Evolutionary conservation across 2,329 filamentous ascomycete genomes (phyloP).

Genomic region (Aspergillus sp.): DNA sequence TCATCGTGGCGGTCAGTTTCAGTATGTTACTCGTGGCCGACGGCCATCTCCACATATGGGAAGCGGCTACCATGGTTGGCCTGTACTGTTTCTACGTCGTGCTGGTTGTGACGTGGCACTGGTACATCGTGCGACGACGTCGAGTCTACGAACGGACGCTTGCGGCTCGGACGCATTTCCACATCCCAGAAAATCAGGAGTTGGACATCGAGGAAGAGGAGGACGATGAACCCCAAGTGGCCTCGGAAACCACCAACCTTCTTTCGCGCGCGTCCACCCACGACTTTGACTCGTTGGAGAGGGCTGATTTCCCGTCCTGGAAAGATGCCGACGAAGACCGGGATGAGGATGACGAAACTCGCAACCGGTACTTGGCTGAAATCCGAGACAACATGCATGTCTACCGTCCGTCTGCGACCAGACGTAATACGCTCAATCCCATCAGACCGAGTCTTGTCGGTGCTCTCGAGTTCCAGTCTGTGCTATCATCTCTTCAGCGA

Average conservation of each 20-base stretch:
- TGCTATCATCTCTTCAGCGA: constrained; percentile 81
- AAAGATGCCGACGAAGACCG: constrained; percentile 52
- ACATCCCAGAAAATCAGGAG: constrained; percentile 60
- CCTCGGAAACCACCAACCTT: constrained; percentile 45
- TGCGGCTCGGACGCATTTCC: constrained; percentile 71
- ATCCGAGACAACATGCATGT: constrained; percentile 92
- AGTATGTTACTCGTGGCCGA: constrained; percentile 86
- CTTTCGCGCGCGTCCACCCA: constrained; percentile 53
- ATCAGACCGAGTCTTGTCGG: constrained; percentile 93
- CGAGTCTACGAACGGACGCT: constrained; percentile 64
- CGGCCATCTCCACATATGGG: constrained; percentile 80
- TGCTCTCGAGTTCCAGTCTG: constrained; percentile 87
- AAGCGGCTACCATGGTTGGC: constrained; percentile 83
- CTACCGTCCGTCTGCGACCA: constrained; percentile 65
- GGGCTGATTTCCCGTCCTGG: constrained; percentile 47
- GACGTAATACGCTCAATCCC: constrained; percentile 73
- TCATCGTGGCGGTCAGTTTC: constrained; percentile 81
- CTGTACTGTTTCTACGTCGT: constrained; percentile 89
- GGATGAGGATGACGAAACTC: constrained; percentile 55
- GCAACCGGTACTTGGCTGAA: constrained; percentile 69
- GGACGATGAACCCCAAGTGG: constrained; percentile 52
- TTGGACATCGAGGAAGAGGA: constrained; percentile 57
- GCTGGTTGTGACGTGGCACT: constrained; percentile 89
- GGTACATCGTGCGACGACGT: constrained; percentile 68
- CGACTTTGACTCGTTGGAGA: constrained; percentile 64